Evolutionary conservation across 805 yeast species (phyloP).

Genomic region (Candida wancherniae): DNA sequence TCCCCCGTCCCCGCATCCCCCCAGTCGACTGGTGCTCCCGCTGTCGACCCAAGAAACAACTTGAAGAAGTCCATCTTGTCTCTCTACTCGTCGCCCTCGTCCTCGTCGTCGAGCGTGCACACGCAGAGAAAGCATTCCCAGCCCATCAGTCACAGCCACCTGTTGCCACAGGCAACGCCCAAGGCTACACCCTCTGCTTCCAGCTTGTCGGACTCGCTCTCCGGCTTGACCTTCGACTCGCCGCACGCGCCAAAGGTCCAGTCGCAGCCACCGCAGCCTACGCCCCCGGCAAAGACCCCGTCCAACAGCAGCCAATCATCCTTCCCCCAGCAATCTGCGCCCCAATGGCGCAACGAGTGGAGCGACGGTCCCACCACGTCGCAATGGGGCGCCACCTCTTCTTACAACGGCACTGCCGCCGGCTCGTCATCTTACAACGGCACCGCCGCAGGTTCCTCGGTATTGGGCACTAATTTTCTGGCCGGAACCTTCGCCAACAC

Average conservation of each 20-base stretch:
- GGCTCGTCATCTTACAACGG: constrained; percentile 8
- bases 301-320: neutral
- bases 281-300: neutral
- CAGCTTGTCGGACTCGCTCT: constrained; percentile 17
- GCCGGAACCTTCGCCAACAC: constrained; percentile 10
- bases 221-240: constrained; percentile 19
- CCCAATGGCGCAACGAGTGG: constrained; percentile 34
- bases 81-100: constrained; percentile 59
- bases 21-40: constrained; percentile 9
- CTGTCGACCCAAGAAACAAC: constrained; percentile 35
- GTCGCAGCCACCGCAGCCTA: neutral
- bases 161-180: too few relatives aligned
- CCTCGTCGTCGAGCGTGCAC: constrained; percentile 39
- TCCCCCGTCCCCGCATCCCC: constrained; percentile 10
- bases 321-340: neutral
- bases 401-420: constrained; percentile 2
- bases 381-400: constrained; percentile 9
- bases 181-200: constrained; percentile 7
- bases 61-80: constrained; percentile 89
- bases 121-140: constrained; percentile 2
- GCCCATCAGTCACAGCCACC: constrained; percentile 1
- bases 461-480: constrained; percentile 6
- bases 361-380: constrained; percentile 19
- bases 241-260: constrained; percentile 1
- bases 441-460: constrained; percentile 2